A percentile compares a stretch with the other conserved stretches of the same genome.
phyloP scores from a whole-genome alignment of 345 rosid genomes.

The Firmiana major region DNA sequence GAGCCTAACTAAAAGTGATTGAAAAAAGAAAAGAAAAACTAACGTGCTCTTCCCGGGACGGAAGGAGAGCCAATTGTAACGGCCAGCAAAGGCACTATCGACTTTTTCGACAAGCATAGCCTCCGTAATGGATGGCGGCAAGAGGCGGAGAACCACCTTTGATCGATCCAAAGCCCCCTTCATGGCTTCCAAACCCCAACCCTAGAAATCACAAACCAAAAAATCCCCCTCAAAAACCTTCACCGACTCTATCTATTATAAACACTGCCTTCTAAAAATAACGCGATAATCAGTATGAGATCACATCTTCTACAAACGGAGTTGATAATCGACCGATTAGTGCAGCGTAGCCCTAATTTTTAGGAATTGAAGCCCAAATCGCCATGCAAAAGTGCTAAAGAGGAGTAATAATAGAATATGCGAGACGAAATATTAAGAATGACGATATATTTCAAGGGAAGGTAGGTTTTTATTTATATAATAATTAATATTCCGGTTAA shows the following conservation, averaged over 20 bases:
- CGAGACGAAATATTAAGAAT: background rate
- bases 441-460: background rate
- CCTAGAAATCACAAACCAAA: constrained; percentile 21
- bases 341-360: background rate
- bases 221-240: constrained; percentile 21
- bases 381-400: constrained; percentile 10
- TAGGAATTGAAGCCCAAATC: constrained; percentile 11
- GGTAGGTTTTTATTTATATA: background rate
- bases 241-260: background rate
- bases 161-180: constrained; percentile 55
- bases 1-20: background rate
- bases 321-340: background rate
- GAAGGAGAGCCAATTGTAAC: constrained; percentile 60
- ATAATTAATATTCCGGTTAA: background rate
- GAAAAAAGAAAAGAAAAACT: constrained; percentile 12
- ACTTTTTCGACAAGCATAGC: constrained; percentile 48
- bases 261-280: background rate
- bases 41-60: constrained; percentile 64
- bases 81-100: constrained; percentile 45
- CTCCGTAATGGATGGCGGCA: constrained; percentile 61
- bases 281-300: constrained; percentile 13
- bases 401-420: background rate
- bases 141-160: constrained; percentile 68
- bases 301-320: constrained; percentile 31
- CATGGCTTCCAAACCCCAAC: constrained; percentile 32